These are phyloP conservation scores for Leptodontidium sp. DNA, from an alignment of 2,329 filamentous ascomycete genomes.

Conservation along the genomic window DNA sequence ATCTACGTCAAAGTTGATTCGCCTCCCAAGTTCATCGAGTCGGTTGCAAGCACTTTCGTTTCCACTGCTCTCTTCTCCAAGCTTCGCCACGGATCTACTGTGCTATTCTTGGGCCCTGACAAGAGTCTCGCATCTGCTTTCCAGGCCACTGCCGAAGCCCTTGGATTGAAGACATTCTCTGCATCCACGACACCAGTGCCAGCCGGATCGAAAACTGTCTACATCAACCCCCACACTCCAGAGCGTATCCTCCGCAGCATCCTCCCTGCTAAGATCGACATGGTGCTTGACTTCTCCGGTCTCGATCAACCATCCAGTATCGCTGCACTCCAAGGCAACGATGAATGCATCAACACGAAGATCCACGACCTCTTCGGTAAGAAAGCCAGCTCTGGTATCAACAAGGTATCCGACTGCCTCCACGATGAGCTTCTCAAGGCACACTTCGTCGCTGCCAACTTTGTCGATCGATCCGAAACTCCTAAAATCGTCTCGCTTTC, in stretches of 20 bases:
- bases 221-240: constrained; percentile 28
- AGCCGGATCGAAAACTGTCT: constrained; percentile 20
- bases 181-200: constrained; percentile 23
- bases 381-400: constrained; percentile 21
- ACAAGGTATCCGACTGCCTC: constrained; percentile 23
- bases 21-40: constrained; percentile 29
- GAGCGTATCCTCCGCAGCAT: constrained; percentile 25
- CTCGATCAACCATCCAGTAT: constrained; percentile 25
- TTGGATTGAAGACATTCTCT: constrained; percentile 25
- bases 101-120: constrained; percentile 24
- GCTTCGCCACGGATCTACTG: constrained; percentile 27
- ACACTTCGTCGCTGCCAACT: constrained; percentile 29
- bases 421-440: constrained; percentile 28
- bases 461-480: constrained; percentile 23
- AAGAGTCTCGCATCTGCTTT: constrained; percentile 25
- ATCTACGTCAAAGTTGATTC: constrained; percentile 31
- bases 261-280: constrained; percentile 26
- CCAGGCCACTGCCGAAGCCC: constrained; percentile 20
- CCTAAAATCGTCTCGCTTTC: constrained; percentile 22
- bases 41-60: constrained; percentile 27
- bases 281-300: constrained; percentile 26
- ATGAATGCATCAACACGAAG: constrained; percentile 27
- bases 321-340: constrained; percentile 19
- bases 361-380: constrained; percentile 27
- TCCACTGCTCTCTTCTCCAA: constrained; percentile 26